Percentiles rank a stretch among this genome's conserved stretches.
phyloP scores from a whole-genome alignment of 2,329 filamentous ascomycete genomes.

The Xylogone sp. region DNA sequence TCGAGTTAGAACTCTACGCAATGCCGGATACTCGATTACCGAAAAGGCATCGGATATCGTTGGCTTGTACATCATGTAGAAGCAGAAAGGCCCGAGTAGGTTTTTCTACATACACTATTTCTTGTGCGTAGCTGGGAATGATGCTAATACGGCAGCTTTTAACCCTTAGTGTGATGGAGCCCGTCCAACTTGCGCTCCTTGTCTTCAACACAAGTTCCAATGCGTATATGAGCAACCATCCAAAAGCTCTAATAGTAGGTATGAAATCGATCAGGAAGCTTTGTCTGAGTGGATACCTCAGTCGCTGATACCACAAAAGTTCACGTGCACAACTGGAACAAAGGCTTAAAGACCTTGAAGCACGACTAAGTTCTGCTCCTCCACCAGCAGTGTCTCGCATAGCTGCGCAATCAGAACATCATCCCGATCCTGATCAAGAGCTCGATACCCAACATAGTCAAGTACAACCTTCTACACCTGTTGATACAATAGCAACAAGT shows the following conservation, averaged over 20 bases:
- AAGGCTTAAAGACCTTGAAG: background rate
- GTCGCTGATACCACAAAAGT: background rate
- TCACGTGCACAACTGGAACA: background rate
- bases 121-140: background rate
- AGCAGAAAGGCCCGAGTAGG: background rate
- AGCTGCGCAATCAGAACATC: background rate
- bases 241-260: background rate
- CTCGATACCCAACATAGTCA: background rate
- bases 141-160: background rate
- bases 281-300: too few relatives aligned
- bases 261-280: background rate
- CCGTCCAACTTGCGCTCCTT: background rate
- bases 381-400: background rate
- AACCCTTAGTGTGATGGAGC: background rate
- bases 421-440: background rate
- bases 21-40: background rate
- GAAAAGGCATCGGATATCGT: background rate
- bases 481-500: conserved; percentile 25
- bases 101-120: background rate
- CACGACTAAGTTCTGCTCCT: background rate
- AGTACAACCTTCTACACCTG: background rate
- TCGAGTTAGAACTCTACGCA: background rate
- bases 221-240: background rate
- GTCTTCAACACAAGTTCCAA: background rate
- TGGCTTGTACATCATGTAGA: background rate